These are phyloP conservation scores for Boehmeria nivea DNA, from an alignment of 306 rosid genomes.

Conservation along the genomic window DNA sequence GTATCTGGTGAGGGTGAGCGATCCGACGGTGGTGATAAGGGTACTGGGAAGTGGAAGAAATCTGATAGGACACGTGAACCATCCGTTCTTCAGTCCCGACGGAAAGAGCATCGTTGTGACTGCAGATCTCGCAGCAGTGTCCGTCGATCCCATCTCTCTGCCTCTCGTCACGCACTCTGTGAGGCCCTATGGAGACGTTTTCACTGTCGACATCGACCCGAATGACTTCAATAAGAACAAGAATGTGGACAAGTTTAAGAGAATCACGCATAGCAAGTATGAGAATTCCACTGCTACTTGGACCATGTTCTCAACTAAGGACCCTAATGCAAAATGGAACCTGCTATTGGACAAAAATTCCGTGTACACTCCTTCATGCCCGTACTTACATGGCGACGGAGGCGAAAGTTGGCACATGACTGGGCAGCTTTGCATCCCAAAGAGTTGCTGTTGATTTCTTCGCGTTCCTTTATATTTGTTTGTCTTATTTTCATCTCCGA, in stretches of 20 bases:
- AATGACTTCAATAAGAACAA: background rate
- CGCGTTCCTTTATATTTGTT: too few species aligned
- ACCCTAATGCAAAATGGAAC: background rate
- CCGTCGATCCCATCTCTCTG: background rate
- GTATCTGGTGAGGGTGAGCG: background rate
- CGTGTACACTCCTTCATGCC: background rate
- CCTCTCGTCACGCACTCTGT: background rate
- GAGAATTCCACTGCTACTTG: background rate
- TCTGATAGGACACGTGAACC: constrained; percentile 1
- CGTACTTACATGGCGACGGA: background rate
- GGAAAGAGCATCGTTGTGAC: background rate
- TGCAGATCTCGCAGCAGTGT: background rate
- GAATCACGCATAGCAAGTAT: background rate
- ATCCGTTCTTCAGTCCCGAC: background rate
- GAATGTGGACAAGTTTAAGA: background rate
- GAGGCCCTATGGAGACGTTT: background rate
- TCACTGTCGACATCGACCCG: background rate
- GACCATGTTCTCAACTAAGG: background rate
- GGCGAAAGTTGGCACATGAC: constrained; percentile 1
- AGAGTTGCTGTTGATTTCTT: background rate
- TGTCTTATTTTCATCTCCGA: too few species aligned
- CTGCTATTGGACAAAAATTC: background rate
- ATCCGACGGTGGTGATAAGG: background rate
- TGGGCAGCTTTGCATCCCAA: background rate
- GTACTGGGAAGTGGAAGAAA: background rate